Evolutionary conservation across 306 rosid genomes (phyloP).

Genomic region (Mimosa bimucronata): DNA sequence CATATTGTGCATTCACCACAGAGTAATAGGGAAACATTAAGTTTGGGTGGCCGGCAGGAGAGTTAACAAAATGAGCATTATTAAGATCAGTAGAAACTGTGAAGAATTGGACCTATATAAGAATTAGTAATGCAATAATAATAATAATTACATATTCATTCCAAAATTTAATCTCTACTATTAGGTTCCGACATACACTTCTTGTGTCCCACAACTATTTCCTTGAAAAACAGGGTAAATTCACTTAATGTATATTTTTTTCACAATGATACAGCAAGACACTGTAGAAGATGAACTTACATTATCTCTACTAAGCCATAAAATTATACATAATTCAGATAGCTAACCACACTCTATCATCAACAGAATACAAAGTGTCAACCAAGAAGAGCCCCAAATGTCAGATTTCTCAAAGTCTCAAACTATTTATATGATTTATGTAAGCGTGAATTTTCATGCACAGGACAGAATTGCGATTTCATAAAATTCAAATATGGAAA

Average conservation of each 20-base stretch:
- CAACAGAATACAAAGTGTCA: neutral
- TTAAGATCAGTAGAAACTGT: neutral
- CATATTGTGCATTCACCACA: conserved; percentile 15
- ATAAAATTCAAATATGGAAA: no score
- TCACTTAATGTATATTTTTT: no score
- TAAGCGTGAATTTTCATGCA: no score
- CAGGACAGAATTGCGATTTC: no score
- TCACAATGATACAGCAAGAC: neutral
- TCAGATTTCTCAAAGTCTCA: neutral
- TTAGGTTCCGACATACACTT: neutral
- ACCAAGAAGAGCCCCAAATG: neutral
- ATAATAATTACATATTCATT: neutral
- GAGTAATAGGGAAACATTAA: conserved; percentile 3
- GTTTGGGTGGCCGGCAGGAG: neutral
- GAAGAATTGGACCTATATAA: neutral
- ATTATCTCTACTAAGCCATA: neutral
- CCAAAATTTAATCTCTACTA: neutral
- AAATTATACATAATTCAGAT: neutral
- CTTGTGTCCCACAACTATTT: neutral
- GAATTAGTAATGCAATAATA: neutral
- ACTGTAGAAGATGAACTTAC: neutral
- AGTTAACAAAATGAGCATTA: neutral
- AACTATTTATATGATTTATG: neutral
- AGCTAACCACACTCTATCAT: neutral
- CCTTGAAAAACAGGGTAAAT: neutral